phyloP scores from a whole-genome alignment of 2,329 filamentous ascomycete species.

The Chrysoporthe austroafricana region DNA sequence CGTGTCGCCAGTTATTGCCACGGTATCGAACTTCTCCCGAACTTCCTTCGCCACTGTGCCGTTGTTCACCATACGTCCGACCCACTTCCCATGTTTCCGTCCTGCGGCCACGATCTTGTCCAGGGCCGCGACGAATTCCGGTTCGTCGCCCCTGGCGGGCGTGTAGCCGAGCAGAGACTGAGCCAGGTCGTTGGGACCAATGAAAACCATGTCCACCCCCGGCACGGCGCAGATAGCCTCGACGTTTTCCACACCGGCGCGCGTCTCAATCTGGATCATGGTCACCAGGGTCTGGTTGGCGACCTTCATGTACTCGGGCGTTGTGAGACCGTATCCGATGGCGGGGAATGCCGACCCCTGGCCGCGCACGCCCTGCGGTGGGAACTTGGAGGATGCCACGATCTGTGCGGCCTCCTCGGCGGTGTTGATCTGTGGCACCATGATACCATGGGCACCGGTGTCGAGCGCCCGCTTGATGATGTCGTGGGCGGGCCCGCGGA shows the following conservation, averaged over 20 bases:
- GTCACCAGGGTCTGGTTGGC: conserved; percentile 53
- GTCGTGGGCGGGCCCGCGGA: conserved; percentile 34
- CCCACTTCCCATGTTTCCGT: conserved; percentile 54
- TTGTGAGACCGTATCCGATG: conserved; percentile 48
- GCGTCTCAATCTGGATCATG: conserved; percentile 50
- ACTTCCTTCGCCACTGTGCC: conserved; percentile 45
- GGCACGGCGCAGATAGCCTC: conserved; percentile 47
- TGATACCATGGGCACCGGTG: conserved; percentile 37
- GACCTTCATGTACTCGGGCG: conserved; percentile 53
- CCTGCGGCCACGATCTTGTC: conserved; percentile 50
- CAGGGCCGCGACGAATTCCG: conserved; percentile 50
- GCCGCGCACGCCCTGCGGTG: conserved; percentile 52
- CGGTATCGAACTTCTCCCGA: conserved; percentile 45
- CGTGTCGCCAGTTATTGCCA: conserved; percentile 49
- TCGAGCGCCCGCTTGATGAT: conserved; percentile 40
- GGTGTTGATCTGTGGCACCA: conserved; percentile 46
- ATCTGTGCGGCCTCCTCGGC: conserved; percentile 50
- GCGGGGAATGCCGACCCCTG: conserved; percentile 55
- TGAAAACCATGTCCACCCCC: conserved; percentile 49
- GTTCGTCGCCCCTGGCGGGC: conserved; percentile 50
- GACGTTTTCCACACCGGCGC: conserved; percentile 48
- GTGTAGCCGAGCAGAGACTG: conserved; percentile 49
- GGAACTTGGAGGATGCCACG: conserved; percentile 55
- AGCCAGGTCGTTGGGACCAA: conserved; percentile 51
- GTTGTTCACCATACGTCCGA: conserved; percentile 51